Evolutionary conservation across 1,139 yeast genomes (phyloP).

Genomic region (Candida glucosophila): DNA sequence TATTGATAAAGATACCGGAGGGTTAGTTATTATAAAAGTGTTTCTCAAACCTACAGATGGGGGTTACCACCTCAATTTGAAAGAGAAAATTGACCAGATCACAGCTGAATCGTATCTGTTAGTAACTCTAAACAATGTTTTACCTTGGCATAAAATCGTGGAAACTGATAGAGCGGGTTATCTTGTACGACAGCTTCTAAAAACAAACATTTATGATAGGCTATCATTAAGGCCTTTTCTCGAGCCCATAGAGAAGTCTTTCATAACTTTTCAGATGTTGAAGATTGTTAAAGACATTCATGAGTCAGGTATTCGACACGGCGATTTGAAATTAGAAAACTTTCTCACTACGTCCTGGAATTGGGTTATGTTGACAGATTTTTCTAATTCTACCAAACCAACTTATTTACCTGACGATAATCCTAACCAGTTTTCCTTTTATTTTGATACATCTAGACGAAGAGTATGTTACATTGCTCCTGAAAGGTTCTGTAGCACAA

Average conservation of each 20-base stretch:
- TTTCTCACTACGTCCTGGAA: conserved; percentile 82
- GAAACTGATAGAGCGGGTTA: conserved; percentile 94
- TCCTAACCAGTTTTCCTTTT: conserved; percentile 89
- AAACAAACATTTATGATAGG: conserved; percentile 76
- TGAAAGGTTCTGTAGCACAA: conserved; percentile 56
- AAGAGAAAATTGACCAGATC: conserved; percentile 22
- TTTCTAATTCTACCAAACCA: conserved; percentile 73
- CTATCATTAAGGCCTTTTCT: conserved; percentile 83
- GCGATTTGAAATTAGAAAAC: conserved; percentile 89
- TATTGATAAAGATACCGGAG: conserved; percentile 51
- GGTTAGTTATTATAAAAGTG: conserved; percentile 62
- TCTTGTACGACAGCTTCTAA: conserved; percentile 70
- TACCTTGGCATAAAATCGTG: conserved; percentile 65
- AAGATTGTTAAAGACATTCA: conserved; percentile 59
- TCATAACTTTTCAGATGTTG: conserved; percentile 76
- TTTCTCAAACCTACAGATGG: conserved; percentile 52
- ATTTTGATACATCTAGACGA: conserved; percentile 82
- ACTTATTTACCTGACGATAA: conserved; percentile 83
- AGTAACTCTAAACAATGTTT: conserved; percentile 48
- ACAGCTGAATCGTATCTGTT: conserved; percentile 30
- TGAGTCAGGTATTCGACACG: conserved; percentile 57
- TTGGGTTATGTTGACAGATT: conserved; percentile 78
- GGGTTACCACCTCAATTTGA: conserved; percentile 26
- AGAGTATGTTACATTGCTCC: conserved; percentile 91
- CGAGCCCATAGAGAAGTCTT: conserved; percentile 71